Conservation (phyloP, 1,284 basidiomycete species). For the Ganoderma lucidum region DNA sequence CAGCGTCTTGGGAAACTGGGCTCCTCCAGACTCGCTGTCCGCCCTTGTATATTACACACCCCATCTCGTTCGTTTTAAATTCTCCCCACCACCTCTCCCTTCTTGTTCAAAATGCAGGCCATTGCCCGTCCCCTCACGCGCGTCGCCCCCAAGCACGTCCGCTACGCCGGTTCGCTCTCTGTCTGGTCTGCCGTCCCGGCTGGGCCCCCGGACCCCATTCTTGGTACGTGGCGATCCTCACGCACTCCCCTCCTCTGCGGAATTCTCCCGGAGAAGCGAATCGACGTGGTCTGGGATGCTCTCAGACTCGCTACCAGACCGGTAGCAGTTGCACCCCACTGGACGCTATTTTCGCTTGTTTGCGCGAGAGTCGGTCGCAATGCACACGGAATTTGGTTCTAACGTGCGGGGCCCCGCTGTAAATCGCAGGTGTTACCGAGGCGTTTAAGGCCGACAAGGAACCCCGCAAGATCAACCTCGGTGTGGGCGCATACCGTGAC, state of each 20-base stretch:
- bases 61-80: slow-evolving; percentile 13
- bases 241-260: slow-evolving; percentile 13
- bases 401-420: slow-evolving; percentile 9
- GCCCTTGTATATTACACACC: slow-evolving; percentile 23
- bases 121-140: slow-evolving; percentile 45
- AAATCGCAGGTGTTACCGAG: slow-evolving; percentile 78
- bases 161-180: slow-evolving; percentile 56
- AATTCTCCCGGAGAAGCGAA: slow-evolving; percentile 20
- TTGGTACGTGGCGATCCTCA: slow-evolving; percentile 63
- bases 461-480: slow-evolving; percentile 95
- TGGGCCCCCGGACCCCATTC: slow-evolving; percentile 94
- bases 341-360: slow-evolving; percentile 10
- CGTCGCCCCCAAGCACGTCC: slow-evolving; percentile 41
- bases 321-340: slow-evolving; percentile 5
- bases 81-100: slow-evolving; percentile 22
- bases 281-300: slow-evolving; percentile 14
- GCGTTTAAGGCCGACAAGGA: slow-evolving; percentile 96
- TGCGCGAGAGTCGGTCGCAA: slow-evolving; percentile 18
- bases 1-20: neutral
- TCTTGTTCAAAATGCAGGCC: slow-evolving; percentile 43
- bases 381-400: slow-evolving; percentile 14
- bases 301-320: neutral
- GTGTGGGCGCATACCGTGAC: slow-evolving; percentile 95
- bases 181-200: slow-evolving; percentile 87
- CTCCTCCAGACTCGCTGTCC: slow-evolving; percentile 13